These are phyloP conservation scores for Akanthomyces uredinophilus DNA, from an alignment of 2,329 filamentous ascomycete species.

Conservation along the genomic window DNA sequence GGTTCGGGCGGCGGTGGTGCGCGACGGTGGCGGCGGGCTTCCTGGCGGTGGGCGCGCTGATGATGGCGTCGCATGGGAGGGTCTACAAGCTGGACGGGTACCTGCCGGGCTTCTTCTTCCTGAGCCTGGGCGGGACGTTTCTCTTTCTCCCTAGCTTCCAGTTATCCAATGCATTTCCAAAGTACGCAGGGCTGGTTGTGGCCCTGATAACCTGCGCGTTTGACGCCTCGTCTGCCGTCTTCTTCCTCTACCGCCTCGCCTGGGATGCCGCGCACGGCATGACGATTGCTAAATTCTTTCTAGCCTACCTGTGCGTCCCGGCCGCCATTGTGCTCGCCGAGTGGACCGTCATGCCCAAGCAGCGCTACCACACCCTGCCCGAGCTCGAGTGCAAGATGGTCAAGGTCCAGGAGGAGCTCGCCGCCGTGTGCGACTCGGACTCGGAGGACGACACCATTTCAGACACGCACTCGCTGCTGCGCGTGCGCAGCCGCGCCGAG, in stretches of 20 bases:
- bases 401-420: constrained; percentile 29
- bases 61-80: constrained; percentile 63
- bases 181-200: constrained; percentile 70
- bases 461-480: constrained; percentile 40
- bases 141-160: constrained; percentile 81
- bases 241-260: constrained; percentile 66
- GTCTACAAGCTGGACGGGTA: constrained; percentile 66
- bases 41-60: constrained; percentile 62
- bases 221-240: constrained; percentile 74
- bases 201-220: constrained; percentile 77
- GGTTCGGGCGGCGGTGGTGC: constrained; percentile 72
- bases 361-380: constrained; percentile 34
- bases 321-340: constrained; percentile 33
- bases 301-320: constrained; percentile 33
- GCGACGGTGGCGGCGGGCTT: constrained; percentile 66
- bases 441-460: constrained; percentile 50
- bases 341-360: constrained; percentile 34
- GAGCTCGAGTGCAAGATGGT: constrained; percentile 38
- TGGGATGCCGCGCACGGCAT: constrained; percentile 53
- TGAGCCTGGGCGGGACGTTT: constrained; percentile 75
- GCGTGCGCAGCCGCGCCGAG: constrained; percentile 38
- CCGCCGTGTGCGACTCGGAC: constrained; percentile 47
- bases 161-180: constrained; percentile 77
- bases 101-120: constrained; percentile 67
- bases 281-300: constrained; percentile 36